Percentiles rank a stretch among this genome's conserved stretches.
Conservation (phyloP, 2,329 filamentous ascomycete species). For the Aspergillus intermedius region DNA sequence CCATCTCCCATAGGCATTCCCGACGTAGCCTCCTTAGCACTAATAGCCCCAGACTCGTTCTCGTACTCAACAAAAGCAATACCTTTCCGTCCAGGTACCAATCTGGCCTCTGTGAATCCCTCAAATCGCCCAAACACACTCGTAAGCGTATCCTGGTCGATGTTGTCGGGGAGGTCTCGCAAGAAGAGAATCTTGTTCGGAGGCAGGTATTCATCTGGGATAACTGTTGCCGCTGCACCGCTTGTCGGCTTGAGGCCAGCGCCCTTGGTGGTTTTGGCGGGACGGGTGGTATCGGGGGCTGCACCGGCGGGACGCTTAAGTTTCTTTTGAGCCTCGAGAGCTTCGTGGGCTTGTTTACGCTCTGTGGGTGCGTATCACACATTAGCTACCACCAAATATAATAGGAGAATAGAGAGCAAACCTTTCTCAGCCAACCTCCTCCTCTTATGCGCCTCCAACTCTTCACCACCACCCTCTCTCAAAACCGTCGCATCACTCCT, state of each 20-base stretch:
- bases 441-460: slow-evolving; percentile 80
- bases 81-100: slow-evolving; percentile 77
- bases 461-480: slow-evolving; percentile 65
- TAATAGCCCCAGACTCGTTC: slow-evolving; percentile 78
- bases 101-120: slow-evolving; percentile 85
- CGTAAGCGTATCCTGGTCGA: slow-evolving; percentile 71
- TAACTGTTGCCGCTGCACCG: slow-evolving; percentile 60
- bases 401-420: slow-evolving; percentile 32
- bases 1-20: slow-evolving; percentile 72
- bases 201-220: slow-evolving; percentile 96
- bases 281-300: slow-evolving; percentile 44
- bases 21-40: slow-evolving; percentile 86
- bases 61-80: slow-evolving; percentile 98
- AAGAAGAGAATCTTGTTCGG: slow-evolving; percentile 96
- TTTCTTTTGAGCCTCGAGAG: slow-evolving; percentile 69
- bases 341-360: slow-evolving; percentile 74
- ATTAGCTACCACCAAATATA: neutral
- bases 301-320: slow-evolving; percentile 58
- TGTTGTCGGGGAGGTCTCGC: slow-evolving; percentile 83
- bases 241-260: slow-evolving; percentile 71
- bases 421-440: slow-evolving; percentile 83
- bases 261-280: slow-evolving; percentile 63
- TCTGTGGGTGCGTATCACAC: slow-evolving; percentile 37
- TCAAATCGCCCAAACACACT: slow-evolving; percentile 83
- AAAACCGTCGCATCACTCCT: slow-evolving; percentile 82